Evolutionary conservation across 306 rosid genomes (phyloP).

Genomic region (Sechiopsis laciniata): DNA sequence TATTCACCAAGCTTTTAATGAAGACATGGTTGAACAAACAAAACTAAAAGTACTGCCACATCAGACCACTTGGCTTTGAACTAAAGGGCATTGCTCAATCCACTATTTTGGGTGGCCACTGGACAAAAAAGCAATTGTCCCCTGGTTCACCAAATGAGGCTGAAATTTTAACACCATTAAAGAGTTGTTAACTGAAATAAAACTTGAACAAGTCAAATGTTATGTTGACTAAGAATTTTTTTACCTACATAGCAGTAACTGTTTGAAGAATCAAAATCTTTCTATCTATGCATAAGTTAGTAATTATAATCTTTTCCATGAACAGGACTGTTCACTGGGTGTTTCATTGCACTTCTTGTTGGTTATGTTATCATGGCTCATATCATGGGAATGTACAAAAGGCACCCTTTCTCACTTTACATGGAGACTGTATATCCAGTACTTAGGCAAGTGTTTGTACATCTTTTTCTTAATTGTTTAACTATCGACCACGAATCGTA

Average conservation of each 20-base stretch:
- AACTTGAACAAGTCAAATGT: too few species aligned
- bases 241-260: not conserved
- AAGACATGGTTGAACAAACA: not conserved
- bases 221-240: too few species aligned
- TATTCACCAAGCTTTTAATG: not conserved
- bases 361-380: slow-evolving; percentile 94
- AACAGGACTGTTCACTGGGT: slow-evolving; percentile 80
- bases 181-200: not conserved
- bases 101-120: slow-evolving; percentile 35
- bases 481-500: not conserved
- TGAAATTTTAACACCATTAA: slow-evolving; percentile 3
- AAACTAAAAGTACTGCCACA: slow-evolving; percentile 9
- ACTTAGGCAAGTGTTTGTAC: slow-evolving; percentile 56
- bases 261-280: not conserved
- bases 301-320: slow-evolving; percentile 6
- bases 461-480: not conserved
- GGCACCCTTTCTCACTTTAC: slow-evolving; percentile 53
- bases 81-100: slow-evolving; percentile 33
- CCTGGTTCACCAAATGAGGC: slow-evolving; percentile 24
- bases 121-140: slow-evolving; percentile 44
- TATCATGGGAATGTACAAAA: slow-evolving; percentile 58
- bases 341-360: slow-evolving; percentile 63
- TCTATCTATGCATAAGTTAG: not conserved
- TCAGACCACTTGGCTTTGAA: slow-evolving; percentile 42
- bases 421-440: slow-evolving; percentile 95